phyloP scores from a whole-genome alignment of 257 asterid genomes.

The Solanum ossicruentum region DNA sequence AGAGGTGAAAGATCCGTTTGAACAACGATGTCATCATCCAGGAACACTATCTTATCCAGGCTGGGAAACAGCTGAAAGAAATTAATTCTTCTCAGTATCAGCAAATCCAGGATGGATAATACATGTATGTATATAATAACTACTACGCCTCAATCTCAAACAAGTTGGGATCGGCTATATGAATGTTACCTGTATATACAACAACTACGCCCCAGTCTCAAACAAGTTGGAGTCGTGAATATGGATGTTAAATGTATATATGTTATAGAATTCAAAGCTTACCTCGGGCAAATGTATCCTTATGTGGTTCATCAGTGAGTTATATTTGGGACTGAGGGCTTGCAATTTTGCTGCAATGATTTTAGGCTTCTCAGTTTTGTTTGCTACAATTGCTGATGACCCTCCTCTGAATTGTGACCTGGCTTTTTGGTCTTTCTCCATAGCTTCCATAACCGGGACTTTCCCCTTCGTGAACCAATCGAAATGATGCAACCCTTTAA shows the following conservation, averaged over 20 bases:
- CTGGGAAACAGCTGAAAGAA: constrained; percentile 76
- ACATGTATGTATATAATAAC: background rate
- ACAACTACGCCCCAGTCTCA: background rate
- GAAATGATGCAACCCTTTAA: constrained; percentile 80
- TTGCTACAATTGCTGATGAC: constrained; percentile 78
- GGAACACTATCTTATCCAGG: constrained; percentile 69
- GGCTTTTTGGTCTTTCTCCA: constrained; percentile 89
- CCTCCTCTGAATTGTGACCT: constrained; percentile 84
- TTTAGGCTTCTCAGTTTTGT: constrained; percentile 63
- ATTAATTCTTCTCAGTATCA: background rate
- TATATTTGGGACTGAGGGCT: constrained; percentile 92
- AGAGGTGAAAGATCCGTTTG: constrained; percentile 90
- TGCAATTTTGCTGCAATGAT: constrained; percentile 88
- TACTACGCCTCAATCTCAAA: background rate
- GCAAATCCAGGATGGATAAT: background rate
- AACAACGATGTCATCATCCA: constrained; percentile 85
- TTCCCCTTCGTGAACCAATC: constrained; percentile 93
- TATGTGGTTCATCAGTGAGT: constrained; percentile 85
- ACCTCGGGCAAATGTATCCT: constrained; percentile 95
- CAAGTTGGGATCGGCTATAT: background rate
- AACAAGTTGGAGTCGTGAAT: background rate
- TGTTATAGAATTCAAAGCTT: background rate
- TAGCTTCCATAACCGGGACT: constrained; percentile 90
- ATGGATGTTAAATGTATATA: background rate
- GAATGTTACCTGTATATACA: background rate